A percentile compares a stretch with the other conserved stretches of the same genome.
Conservation (phyloP, 73 alveolate species). For the Tetrahymena elliotti region DNA sequence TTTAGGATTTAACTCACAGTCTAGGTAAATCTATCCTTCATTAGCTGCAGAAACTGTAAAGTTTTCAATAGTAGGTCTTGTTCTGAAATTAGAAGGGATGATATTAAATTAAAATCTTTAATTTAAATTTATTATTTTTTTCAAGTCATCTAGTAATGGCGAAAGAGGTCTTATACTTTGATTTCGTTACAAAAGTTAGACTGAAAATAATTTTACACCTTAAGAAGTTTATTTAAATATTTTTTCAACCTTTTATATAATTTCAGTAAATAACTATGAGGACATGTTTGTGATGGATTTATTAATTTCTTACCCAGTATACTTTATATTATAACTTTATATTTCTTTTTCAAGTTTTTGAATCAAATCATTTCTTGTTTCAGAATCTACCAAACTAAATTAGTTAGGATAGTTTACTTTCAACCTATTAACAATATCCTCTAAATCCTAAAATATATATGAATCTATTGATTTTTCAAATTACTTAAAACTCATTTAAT, state of each 20-base stretch:
- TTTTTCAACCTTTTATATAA: too few species aligned
- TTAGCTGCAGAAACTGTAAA: too few species aligned
- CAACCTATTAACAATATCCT: not conserved
- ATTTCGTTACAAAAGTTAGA: not conserved
- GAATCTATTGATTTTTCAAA: not conserved
- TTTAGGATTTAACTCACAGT: too few species aligned
- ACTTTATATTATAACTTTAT: too few species aligned
- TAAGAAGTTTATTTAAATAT: not conserved
- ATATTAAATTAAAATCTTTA: too few species aligned
- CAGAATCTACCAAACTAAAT: not conserved
- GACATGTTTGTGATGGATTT: not conserved
- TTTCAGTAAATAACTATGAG: not conserved
- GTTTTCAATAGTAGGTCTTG: too few species aligned
- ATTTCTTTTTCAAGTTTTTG: not conserved
- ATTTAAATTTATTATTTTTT: too few species aligned
- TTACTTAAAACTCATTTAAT: not conserved
- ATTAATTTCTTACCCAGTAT: not conserved
- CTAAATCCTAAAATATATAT: not conserved
- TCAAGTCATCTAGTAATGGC: not conserved
- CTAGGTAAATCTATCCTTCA: too few species aligned
- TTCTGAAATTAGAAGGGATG: too few species aligned
- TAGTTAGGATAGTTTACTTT: not conserved
- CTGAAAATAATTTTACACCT: not conserved
- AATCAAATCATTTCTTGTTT: not conserved
- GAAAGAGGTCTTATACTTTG: not conserved